Evolutionary conservation across 108 stramenopile genomes (phyloP).

Genomic region (Epithemia pelagica): DNA sequence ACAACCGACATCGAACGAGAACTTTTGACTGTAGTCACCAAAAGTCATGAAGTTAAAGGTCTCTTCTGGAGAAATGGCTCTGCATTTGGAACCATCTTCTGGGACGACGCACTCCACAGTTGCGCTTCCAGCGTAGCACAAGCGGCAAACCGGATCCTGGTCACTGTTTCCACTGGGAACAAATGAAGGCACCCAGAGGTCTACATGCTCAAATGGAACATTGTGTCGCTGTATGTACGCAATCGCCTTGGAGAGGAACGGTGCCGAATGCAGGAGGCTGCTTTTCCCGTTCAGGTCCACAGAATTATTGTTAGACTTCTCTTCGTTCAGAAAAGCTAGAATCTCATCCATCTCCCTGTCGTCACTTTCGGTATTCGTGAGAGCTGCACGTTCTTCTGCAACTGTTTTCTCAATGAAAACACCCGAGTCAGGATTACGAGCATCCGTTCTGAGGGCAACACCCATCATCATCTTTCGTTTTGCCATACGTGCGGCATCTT

Average conservation of each 20-base stretch:
- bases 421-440: conserved; percentile 37
- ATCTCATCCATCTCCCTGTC: conserved; percentile 34
- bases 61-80: conserved; percentile 40
- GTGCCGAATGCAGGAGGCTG: conserved; percentile 60
- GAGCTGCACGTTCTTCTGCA: conserved; percentile 28
- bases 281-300: conserved; percentile 41
- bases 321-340: conserved; percentile 32
- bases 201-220: conserved; percentile 82
- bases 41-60: conserved; percentile 62
- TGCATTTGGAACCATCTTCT: conserved; percentile 26
- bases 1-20: conserved; percentile 78
- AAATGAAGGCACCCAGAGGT: conserved; percentile 86
- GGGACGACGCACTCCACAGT: conserved; percentile 45
- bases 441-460: conserved; percentile 58
- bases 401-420: conserved; percentile 72
- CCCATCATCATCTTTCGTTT: conserved; percentile 77
- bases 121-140: conserved; percentile 80
- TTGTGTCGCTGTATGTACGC: conserved; percentile 57
- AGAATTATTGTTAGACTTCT: conserved; percentile 25
- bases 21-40: conserved; percentile 83
- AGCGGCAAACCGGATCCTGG: conserved; percentile 40
- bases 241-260: conserved; percentile 61
- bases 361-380: conserved; percentile 15
- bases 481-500: conserved; percentile 59
- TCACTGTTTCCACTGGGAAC: conserved; percentile 39